Base-by-base conservation (phyloP, 371 early-diverging fungal genomes). In the Mucor saturninus region DNA sequence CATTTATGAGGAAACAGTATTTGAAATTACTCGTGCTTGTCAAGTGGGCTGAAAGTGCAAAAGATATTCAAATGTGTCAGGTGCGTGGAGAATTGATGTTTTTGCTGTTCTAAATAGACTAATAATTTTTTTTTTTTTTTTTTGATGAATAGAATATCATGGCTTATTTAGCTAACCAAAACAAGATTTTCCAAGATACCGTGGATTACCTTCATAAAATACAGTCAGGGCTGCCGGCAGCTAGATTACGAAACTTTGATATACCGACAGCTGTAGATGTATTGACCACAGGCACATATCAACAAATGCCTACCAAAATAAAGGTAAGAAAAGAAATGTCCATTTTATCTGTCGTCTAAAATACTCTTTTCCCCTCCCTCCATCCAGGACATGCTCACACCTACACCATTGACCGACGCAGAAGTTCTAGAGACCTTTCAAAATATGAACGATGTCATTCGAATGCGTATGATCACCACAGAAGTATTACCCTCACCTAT, bases 1-100 rank as follows among this genome's bases (percentile, higher is more conserved):
- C 84, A 4, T 75, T 85, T 52, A 76, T 83, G 46, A 76, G 86
- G 39, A 80, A 86, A 40, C 84, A 85, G 55, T 85, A 89, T 21
- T 74, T 87, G 37, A 88, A 89, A 64, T 63, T 90, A 11, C 72
- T 87, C 35, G 89, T 87, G 4, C 71, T 91, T 46, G 88, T 89
- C 35, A 84, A 89, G 68, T 91, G 91, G 91, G 88, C 91, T 28
- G 80, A 80, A 39, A 84, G 85, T 60, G 88, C 92, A 14, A 76
- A 83, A 38, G 84, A 89, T 63, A 84, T 91, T 30, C 89, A 91
- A 74, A 88, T 86, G 74, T 89, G 89, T 59, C 90, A 91, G 80
- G 87, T 87, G 74, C 37, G 40, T 13, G 14, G 48, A 10, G 7
- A 11, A 21, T 21, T 21, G 21, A 21, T 21, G 21, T 21, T 21